phyloP scores from a whole-genome alignment of 2,329 filamentous ascomycete species.

The Allantophomopsis cytisporea region DNA sequence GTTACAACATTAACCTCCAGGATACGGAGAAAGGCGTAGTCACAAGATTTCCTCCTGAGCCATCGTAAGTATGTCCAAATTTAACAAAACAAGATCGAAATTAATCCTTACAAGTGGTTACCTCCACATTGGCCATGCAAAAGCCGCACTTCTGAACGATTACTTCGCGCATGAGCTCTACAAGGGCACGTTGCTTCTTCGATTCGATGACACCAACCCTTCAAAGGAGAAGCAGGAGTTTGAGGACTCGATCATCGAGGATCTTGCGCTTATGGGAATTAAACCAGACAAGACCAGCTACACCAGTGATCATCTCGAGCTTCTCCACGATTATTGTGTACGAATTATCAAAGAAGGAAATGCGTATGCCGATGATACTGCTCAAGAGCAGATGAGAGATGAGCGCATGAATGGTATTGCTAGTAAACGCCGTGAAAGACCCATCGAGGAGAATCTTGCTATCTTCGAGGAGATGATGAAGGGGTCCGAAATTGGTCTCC shows the following conservation, averaged over 20 bases:
- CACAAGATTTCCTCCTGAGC: conserved; percentile 86
- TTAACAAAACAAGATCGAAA: background rate
- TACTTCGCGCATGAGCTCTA: conserved; percentile 94
- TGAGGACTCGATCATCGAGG: conserved; percentile 85
- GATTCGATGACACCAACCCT: conserved; percentile 96
- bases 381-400: conserved; percentile 74
- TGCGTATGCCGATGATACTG: conserved; percentile 90
- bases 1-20: conserved; percentile 77
- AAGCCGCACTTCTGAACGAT: conserved; percentile 85
- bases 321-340: conserved; percentile 76
- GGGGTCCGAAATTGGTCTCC: conserved; percentile 63
- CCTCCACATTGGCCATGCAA: conserved; percentile 90
- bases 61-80: conserved; percentile 45
- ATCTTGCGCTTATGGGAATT: conserved; percentile 83
- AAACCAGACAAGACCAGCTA: conserved; percentile 77
- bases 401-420: conserved; percentile 76
- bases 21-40: conserved; percentile 83
- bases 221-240: conserved; percentile 96
- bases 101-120: conserved; percentile 40
- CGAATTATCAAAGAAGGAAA: conserved; percentile 75
- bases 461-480: conserved; percentile 91
- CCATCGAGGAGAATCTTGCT: conserved; percentile 70
- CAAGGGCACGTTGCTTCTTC: conserved; percentile 78
- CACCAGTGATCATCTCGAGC: conserved; percentile 91
- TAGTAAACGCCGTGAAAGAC: conserved; percentile 66